These are phyloP conservation scores for Aspergillus novofumigatus DNA, from an alignment of 2,329 filamentous ascomycete genomes.

Conservation along the genomic window DNA sequence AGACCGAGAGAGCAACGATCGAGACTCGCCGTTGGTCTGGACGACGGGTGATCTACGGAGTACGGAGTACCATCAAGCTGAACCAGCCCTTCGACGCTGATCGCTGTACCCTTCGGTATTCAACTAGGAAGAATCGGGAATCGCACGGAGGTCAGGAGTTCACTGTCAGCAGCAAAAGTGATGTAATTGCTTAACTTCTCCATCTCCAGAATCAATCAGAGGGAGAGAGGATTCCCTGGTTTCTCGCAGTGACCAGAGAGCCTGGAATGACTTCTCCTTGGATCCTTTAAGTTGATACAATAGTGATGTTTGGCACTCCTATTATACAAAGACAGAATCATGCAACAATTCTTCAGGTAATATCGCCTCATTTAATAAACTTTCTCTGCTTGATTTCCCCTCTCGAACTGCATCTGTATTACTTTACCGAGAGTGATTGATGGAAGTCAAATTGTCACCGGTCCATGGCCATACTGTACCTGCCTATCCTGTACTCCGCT, in stretches of 20 bases:
- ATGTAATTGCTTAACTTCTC: neutral
- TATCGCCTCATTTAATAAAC: neutral
- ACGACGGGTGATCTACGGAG: conserved; percentile 11
- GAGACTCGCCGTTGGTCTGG: neutral
- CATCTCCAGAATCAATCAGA: too few species aligned
- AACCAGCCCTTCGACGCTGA: neutral
- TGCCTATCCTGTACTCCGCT: neutral
- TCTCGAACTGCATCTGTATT: neutral
- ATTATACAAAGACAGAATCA: neutral
- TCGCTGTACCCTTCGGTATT: neutral
- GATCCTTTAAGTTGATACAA: neutral
- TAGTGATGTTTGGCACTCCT: neutral
- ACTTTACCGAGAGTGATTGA: conserved; percentile 1
- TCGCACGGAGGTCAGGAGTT: neutral
- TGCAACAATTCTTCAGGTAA: conserved; percentile 14
- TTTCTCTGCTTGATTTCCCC: neutral
- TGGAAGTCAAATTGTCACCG: neutral
- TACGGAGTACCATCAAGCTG: conserved; percentile 1
- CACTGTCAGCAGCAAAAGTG: neutral
- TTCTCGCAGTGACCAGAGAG: neutral
- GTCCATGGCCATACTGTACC: neutral
- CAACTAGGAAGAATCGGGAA: neutral
- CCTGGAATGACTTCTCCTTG: neutral
- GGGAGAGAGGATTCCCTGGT: neutral
- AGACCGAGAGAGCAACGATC: neutral